These are phyloP conservation scores for Podochytrium sp. DNA, from an alignment of 192 early-diverging fungal genomes.

Conservation along the genomic window DNA sequence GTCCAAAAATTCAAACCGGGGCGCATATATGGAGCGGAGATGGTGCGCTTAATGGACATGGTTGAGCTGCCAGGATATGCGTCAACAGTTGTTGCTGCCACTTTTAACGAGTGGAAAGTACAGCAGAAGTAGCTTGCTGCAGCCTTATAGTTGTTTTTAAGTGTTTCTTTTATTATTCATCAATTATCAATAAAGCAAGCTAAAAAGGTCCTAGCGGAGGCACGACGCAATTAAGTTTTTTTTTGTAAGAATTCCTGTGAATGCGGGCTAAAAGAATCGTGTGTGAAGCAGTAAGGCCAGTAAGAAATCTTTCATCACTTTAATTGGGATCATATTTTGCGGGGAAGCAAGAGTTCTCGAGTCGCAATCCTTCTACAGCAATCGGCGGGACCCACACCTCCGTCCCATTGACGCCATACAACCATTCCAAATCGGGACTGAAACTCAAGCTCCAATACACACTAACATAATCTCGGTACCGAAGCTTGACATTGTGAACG, in stretches of 20 bases:
- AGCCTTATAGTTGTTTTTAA: background rate
- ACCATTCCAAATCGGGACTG: conserved; percentile 1
- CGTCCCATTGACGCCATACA: background rate
- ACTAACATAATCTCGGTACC: background rate
- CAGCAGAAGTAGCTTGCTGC: background rate
- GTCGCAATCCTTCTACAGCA: background rate
- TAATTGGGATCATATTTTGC: background rate
- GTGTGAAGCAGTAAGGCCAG: background rate
- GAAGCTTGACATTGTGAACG: background rate
- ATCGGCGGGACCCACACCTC: background rate
- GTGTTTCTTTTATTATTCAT: background rate
- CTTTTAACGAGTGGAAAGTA: background rate
- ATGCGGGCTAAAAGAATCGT: background rate
- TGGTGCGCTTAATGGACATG: background rate
- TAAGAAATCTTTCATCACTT: background rate
- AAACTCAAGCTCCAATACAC: background rate
- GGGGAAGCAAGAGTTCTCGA: background rate
- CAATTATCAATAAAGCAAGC: background rate
- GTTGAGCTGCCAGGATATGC: background rate
- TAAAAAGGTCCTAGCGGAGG: background rate
- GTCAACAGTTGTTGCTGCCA: background rate
- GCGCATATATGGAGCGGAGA: background rate
- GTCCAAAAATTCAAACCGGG: too few species aligned
- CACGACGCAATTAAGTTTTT: too few species aligned
- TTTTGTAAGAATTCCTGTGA: background rate